Evolutionary conservation across 2,329 filamentous ascomycete species (phyloP).

Genomic region (Aspergillus ibericus): DNA sequence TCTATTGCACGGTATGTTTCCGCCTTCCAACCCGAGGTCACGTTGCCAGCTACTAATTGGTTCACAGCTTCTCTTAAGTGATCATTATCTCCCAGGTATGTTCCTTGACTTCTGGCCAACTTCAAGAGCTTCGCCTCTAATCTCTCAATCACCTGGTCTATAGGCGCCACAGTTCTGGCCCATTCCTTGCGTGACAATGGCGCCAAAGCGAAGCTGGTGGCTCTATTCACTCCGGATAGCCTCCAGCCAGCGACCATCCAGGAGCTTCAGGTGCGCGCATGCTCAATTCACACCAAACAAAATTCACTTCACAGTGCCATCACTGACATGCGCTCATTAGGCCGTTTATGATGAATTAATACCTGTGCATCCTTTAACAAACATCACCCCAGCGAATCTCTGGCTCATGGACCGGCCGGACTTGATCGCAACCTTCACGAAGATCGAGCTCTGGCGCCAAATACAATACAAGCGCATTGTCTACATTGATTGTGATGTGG

Average conservation of each 20-base stretch:
- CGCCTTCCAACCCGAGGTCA: conserved; percentile 3
- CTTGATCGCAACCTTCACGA: conserved; percentile 90
- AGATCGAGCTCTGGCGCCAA: conserved; percentile 91
- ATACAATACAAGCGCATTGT: conserved; percentile 88
- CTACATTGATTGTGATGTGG: conserved; percentile 90
- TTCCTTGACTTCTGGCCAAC: conserved; percentile 11
- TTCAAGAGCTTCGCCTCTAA: conserved; percentile 6
- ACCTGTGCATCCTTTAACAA: conserved; percentile 76
- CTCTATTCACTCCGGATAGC: conserved; percentile 77
- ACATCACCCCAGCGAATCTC: conserved; percentile 75
- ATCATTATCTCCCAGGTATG: conserved; percentile 87
- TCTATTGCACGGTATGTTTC: conserved; percentile 63
- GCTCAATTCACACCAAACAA: conserved; percentile 7
- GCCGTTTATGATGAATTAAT: conserved; percentile 85
- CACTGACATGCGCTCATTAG: conserved; percentile 48
- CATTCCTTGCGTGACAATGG: conserved; percentile 92
- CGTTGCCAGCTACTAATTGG: conserved; percentile 7
- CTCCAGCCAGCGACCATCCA: conserved; percentile 73
- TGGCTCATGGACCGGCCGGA: conserved; percentile 90
- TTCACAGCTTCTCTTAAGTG: conserved; percentile 80
- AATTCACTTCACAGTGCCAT: conserved; percentile 5
- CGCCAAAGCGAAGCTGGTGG: conserved; percentile 80
- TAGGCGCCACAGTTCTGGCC: conserved; percentile 88
- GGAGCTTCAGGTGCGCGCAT: conserved; percentile 66
- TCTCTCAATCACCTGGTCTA: conserved; percentile 15